Percentiles rank a stretch among this genome's conserved stretches.
phyloP scores from a whole-genome alignment of 2,329 filamentous ascomycete species.

The Trichoderma sp. region DNA sequence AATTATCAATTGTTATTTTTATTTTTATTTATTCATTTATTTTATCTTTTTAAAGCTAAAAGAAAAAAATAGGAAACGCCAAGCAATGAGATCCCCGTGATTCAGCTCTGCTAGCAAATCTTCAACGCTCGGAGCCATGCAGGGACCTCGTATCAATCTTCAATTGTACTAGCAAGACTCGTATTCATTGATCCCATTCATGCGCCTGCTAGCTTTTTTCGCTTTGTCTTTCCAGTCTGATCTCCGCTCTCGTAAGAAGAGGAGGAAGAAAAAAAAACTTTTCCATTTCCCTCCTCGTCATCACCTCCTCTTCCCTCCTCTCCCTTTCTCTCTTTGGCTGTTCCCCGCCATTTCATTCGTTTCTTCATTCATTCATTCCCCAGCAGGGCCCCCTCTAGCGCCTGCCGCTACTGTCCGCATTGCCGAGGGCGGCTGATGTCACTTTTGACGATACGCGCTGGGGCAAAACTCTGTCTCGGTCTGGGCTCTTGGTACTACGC shows the following conservation, averaged over 20 bases:
- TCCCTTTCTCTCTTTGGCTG: background rate
- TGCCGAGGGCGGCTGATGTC: slow-evolving; percentile 10
- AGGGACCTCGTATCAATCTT: background rate
- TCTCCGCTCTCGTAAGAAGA: background rate
- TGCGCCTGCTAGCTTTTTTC: background rate
- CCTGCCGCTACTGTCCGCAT: slow-evolving; percentile 5
- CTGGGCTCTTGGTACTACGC: background rate
- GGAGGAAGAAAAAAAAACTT: background rate
- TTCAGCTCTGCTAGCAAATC: background rate
- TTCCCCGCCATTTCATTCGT: background rate
- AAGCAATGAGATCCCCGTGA: background rate
- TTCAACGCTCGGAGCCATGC: background rate
- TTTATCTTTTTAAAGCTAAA: too few relatives aligned
- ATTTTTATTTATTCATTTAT: too few relatives aligned
- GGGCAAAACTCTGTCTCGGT: background rate
- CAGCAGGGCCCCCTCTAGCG: slow-evolving; percentile 3
- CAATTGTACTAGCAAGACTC: background rate
- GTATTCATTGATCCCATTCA: background rate
- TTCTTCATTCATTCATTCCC: background rate
- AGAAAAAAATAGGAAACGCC: background rate
- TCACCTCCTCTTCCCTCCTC: background rate
- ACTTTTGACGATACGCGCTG: background rate
- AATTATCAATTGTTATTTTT: too few relatives aligned
- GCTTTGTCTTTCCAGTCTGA: background rate
- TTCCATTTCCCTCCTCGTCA: background rate